Base-by-base conservation (phyloP, 371 early-diverging fungal species). In the Mortierella sp. region DNA sequence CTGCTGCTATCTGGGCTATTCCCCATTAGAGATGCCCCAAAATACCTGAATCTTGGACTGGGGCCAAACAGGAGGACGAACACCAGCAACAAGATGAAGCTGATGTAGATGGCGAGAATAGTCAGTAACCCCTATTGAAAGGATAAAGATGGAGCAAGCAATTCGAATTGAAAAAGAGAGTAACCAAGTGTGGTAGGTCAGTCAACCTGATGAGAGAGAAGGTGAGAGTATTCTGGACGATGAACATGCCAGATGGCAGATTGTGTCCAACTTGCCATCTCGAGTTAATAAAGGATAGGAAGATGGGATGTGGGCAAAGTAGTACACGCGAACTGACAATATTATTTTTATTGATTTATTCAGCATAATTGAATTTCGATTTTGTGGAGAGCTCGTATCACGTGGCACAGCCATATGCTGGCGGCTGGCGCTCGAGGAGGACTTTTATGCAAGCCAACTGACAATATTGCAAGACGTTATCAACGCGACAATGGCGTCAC, bases 1-100 rank as follows among this genome's bases (percentile, higher is more conserved):
- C 23, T 7, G 49, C n/a, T 7, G 49, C 9, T 23, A 49, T 7
- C 19, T 49, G 49, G 23, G 13, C 19, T 23, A 17, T 28, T 55
- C 28, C 35, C 32, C 35, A n/a, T 23, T 60, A 42, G 22, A 42
- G 23, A 9, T 19, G 35, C 12, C 13, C 2, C 31, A 31, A 65
- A 67, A 34, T 72, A 84, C 58, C 85, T 83, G 67, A 85, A 86
- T 68, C 82, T 73, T 51, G 85, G 86, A 60, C 82, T 84, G 35
- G 85, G 87, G 8, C 87, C 87, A 31, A 86, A 85, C n/a, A 85
- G 64, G 61, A 86, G 77, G 15, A 85, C 70, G 66, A 83, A 85
- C 60, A 86, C 85, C 77, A 83, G 73, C 43, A 70, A 28, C 54
- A 78, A 61, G 67, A 78, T 73, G 73, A 78, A 73, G 37, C 70